Conservation (phyloP, 208 protist genomes). For the Trypanosoma platydactyli region DNA sequence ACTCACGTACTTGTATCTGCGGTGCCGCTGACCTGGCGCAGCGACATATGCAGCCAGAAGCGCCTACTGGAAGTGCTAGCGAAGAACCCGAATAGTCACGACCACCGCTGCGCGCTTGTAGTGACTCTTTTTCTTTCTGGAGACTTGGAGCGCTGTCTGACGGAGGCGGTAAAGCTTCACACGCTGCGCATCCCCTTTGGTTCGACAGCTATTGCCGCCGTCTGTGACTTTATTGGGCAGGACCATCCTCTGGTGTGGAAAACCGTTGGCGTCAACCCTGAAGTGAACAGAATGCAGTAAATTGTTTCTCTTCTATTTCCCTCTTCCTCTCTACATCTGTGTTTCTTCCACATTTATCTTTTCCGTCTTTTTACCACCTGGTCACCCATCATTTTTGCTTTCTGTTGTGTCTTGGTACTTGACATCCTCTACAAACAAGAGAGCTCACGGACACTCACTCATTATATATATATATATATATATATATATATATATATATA, state of each 20-base stretch:
- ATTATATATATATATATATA: no score
- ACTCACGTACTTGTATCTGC: slow-evolving; percentile 43
- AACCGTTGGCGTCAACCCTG: neutral
- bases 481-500: no score
- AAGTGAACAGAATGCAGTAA: neutral
- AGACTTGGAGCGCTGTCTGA: slow-evolving; percentile 82
- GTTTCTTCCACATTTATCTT: slow-evolving; percentile 6
- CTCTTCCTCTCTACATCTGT: neutral
- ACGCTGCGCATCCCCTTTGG: slow-evolving; percentile 50
- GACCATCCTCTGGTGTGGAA: slow-evolving; percentile 52
- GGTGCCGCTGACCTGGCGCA: slow-evolving; percentile 43
- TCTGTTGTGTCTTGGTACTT: neutral
- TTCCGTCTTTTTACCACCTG: neutral
- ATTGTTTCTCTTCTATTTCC: neutral
- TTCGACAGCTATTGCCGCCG: slow-evolving; percentile 45
- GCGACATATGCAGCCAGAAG: slow-evolving; percentile 55
- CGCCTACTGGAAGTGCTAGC: slow-evolving; percentile 41
- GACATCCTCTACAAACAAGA: no score
- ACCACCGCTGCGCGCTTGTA: slow-evolving; percentile 59
- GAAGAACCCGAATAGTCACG: slow-evolving; percentile 37
- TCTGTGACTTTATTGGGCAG: slow-evolving; percentile 59
- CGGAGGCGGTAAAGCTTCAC: slow-evolving; percentile 81
- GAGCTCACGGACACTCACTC: neutral
- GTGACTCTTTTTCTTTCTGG: slow-evolving; percentile 78
- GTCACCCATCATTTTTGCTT: neutral